Conservation (phyloP, 208 protist species). For the Leishmania mexicana region DNA sequence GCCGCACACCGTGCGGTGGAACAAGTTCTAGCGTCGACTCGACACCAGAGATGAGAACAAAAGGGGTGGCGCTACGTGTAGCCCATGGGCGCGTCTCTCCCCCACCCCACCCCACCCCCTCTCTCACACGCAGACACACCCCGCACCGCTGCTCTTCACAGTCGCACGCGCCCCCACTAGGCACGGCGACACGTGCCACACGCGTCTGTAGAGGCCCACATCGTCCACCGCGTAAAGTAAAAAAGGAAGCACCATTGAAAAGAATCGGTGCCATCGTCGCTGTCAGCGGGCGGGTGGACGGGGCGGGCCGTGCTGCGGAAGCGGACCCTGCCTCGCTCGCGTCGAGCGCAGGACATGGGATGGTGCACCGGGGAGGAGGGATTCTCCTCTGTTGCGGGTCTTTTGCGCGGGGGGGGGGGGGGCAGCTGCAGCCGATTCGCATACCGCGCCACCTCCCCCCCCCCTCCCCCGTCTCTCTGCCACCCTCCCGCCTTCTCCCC, state of each 20-base stretch:
- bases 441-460: not conserved
- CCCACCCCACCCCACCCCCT: not conserved
- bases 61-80: not conserved
- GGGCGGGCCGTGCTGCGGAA: not conserved
- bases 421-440: not conserved
- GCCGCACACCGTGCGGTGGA: slow-evolving; percentile 63
- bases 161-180: not conserved
- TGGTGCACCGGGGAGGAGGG: not conserved
- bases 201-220: not conserved
- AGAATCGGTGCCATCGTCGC: not conserved
- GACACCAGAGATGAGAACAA: not conserved
- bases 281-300: not conserved
- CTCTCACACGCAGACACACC: not conserved
- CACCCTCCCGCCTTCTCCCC: not conserved
- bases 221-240: not conserved
- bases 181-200: not conserved
- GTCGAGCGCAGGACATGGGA: not conserved
- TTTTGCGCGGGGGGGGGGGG: not conserved
- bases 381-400: not conserved
- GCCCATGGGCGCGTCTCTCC: not conserved
- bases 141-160: not conserved
- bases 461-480: not conserved
- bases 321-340: not conserved
- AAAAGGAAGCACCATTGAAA: not conserved
- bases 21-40: slow-evolving; percentile 34